These are phyloP conservation scores for Aspergillus sp. DNA, from an alignment of 2,329 filamentous ascomycete genomes.

Conservation along the genomic window DNA sequence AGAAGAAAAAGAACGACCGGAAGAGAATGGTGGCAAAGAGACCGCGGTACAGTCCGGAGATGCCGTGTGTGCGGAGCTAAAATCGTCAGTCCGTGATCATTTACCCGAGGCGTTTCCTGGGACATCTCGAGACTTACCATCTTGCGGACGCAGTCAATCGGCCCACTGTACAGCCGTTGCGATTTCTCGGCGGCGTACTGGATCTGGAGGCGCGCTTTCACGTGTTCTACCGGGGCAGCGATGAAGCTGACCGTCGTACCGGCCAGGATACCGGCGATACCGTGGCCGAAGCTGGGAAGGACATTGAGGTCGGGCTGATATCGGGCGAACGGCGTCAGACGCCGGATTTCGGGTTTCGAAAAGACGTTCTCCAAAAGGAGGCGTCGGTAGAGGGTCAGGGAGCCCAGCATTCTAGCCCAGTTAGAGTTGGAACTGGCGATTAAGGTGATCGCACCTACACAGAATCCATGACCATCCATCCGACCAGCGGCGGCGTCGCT, in stretches of 20 bases:
- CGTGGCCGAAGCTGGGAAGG: conserved; percentile 78
- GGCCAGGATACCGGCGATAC: conserved; percentile 80
- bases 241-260: conserved; percentile 90
- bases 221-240: conserved; percentile 89
- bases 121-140: conserved; percentile 37
- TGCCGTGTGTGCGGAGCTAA: conserved; percentile 61
- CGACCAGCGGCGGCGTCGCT: conserved; percentile 83
- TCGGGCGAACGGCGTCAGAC: conserved; percentile 36
- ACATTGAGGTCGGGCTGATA: conserved; percentile 41
- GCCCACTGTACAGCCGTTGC: conserved; percentile 78
- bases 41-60: conserved; percentile 81
- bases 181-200: conserved; percentile 83
- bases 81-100: background rate
- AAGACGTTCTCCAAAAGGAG: conserved; percentile 80
- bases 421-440: conserved; percentile 17
- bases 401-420: conserved; percentile 72
- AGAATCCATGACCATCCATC: conserved; percentile 98
- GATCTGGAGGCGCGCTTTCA: conserved; percentile 91
- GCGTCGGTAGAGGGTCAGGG: conserved; percentile 83
- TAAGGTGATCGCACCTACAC: conserved; percentile 42
- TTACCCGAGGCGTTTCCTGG: background rate
- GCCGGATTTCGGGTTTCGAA: conserved; percentile 48
- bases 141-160: conserved; percentile 77
- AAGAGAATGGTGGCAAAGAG: conserved; percentile 83
- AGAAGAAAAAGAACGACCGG: conserved; percentile 92